Percentiles rank a stretch among this genome's conserved stretches.
phyloP scores from a whole-genome alignment of 495 filamentous ascomycete genomes.

The Chaetomium cochliodes region DNA sequence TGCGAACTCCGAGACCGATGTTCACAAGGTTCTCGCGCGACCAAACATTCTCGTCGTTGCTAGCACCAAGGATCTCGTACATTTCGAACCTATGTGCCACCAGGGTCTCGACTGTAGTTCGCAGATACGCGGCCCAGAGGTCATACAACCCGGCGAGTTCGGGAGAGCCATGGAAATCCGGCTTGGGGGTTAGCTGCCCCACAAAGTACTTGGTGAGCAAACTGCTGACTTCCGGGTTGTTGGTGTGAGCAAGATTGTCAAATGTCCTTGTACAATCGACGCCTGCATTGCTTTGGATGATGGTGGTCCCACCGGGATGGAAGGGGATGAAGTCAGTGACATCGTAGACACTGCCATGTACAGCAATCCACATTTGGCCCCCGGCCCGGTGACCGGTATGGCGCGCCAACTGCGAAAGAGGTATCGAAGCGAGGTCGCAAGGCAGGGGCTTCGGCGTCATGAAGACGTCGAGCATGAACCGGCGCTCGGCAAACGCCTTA shows the following conservation, averaged over 20 bases:
- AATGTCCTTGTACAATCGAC: constrained; percentile 53
- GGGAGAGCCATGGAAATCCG: constrained; percentile 42
- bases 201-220: constrained; percentile 53
- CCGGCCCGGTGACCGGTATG: constrained; percentile 51
- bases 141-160: constrained; percentile 46
- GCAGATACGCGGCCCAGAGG: constrained; percentile 48
- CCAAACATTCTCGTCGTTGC: constrained; percentile 41
- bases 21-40: constrained; percentile 43
- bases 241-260: constrained; percentile 52
- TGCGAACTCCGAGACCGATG: constrained; percentile 46
- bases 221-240: constrained; percentile 51
- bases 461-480: constrained; percentile 56
- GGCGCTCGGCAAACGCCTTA: constrained; percentile 52
- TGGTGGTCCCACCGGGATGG: constrained; percentile 51
- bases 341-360: constrained; percentile 52
- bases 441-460: constrained; percentile 54
- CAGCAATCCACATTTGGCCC: constrained; percentile 52
- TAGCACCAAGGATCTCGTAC: constrained; percentile 48
- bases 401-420: constrained; percentile 48
- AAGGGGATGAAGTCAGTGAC: constrained; percentile 52
- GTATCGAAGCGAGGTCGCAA: constrained; percentile 48
- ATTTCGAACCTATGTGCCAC: constrained; percentile 53
- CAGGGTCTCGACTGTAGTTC: constrained; percentile 48
- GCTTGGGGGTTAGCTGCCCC: constrained; percentile 49
- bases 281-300: constrained; percentile 53